Evolutionary conservation across 176 grass and related monocot species (phyloP).

Genomic region (barley (Hordeum vulgare)): MorexV3_pseudomolecules_assembly NC_058524.1:110727728-110728227

Average conservation of each 20-base stretch:
- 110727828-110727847: conserved; percentile 52
- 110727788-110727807: conserved; percentile 57
- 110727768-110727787: conserved; percentile 65
- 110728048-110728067: neutral
- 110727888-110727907: conserved; percentile 77
- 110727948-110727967: conserved; percentile 73
- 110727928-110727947: conserved; percentile 55
- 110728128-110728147: neutral
- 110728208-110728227: conserved; percentile 5
- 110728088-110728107: neutral
- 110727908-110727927: conserved; percentile 59
- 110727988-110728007: conserved; percentile 99
- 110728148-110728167: neutral
- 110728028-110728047: conserved; percentile 61
- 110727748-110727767: conserved; percentile 89
- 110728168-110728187: conserved; percentile 33
- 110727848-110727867: conserved; percentile 86
- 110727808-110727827: conserved; percentile 24
- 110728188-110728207: conserved; percentile 15
- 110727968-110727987: conserved; percentile 90
- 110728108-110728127: too few species aligned
- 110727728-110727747: conserved; percentile 94
- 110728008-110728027: conserved; percentile 82
- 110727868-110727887: conserved; percentile 88
- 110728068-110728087: neutral